Percentiles rank a stretch among this genome's conserved stretches.
phyloP scores from a whole-genome alignment of 1,284 basidiomycete species.

The Apiotrichum mycotoxinovorans region DNA sequence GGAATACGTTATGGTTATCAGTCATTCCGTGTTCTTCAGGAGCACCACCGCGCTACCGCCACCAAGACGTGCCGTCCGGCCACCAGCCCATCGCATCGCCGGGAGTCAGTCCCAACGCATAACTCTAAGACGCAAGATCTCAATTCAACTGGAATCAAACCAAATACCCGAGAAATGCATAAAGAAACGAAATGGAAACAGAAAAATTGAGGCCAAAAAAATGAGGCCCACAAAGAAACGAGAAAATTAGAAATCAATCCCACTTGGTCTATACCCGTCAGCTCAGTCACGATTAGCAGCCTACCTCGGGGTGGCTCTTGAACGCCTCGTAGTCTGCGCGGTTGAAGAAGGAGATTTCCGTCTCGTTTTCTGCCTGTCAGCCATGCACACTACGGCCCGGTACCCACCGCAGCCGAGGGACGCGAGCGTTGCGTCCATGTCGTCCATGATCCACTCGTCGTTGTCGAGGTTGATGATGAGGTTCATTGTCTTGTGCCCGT shows the following conservation, averaged over 20 bases:
- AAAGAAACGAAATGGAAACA: not conserved
- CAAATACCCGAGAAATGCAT: not conserved
- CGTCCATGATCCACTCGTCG: constrained; percentile 82
- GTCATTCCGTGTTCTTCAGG: no score
- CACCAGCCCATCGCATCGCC: no score
- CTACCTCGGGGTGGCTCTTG: constrained; percentile 73
- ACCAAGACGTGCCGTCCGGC: no score
- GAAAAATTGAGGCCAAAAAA: not conserved
- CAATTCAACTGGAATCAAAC: no score
- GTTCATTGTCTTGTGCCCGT: constrained; percentile 93
- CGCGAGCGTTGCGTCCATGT: constrained; percentile 62
- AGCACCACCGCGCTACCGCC: no score
- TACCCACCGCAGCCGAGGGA: constrained; percentile 69
- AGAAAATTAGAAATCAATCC: not conserved
- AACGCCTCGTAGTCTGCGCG: constrained; percentile 70
- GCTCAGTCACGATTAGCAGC: not conserved
- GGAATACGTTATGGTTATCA: no score
- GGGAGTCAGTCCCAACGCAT: no score
- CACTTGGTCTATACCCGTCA: constrained; percentile 7
- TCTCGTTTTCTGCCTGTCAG: constrained; percentile 73
- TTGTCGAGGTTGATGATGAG: constrained; percentile 92
- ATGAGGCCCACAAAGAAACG: not conserved
- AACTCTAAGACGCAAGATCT: no score
- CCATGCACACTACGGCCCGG: not conserved
- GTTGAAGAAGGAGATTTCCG: constrained; percentile 87